A percentile compares a stretch with the other conserved stretches of the same genome.
Evolutionary conservation across 2,329 filamentous ascomycete genomes (phyloP).

Genomic region (Exophiala sp.): DNA sequence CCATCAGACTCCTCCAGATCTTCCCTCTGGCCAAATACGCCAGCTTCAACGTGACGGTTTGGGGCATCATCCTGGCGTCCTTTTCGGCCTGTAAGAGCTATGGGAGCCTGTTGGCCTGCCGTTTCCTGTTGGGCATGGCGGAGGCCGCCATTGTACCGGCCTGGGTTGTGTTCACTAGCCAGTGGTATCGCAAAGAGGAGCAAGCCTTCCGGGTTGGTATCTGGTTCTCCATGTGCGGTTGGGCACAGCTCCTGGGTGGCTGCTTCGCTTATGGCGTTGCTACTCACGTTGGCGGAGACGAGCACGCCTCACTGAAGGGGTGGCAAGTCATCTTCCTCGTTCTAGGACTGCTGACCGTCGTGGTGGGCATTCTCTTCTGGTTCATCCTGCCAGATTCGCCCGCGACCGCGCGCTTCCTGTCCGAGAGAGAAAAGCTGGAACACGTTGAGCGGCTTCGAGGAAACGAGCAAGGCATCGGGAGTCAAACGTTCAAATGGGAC

Average conservation of each 20-base stretch:
- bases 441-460: constrained; percentile 22
- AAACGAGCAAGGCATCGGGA: constrained; percentile 40
- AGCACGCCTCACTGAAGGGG: constrained; percentile 33
- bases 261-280: constrained; percentile 48
- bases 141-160: constrained; percentile 56
- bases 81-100: constrained; percentile 52
- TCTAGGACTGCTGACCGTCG: constrained; percentile 43
- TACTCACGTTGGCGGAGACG: constrained; percentile 24
- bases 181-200: constrained; percentile 55
- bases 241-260: constrained; percentile 50
- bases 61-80: constrained; percentile 34
- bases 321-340: constrained; percentile 50
- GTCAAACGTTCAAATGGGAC: constrained; percentile 33
- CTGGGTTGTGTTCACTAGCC: constrained; percentile 55
- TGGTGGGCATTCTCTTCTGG: constrained; percentile 40
- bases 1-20: constrained; percentile 57
- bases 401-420: constrained; percentile 36
- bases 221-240: constrained; percentile 56
- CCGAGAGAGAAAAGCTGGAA: constrained; percentile 20
- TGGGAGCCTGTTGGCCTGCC: constrained; percentile 48
- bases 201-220: constrained; percentile 55
- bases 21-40: constrained; percentile 58
- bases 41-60: constrained; percentile 52
- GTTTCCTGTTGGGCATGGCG: constrained; percentile 56
- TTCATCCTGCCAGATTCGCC: constrained; percentile 48